Evolutionary conservation across 345 rosid genomes (phyloP).

Genomic region (Syzygium oleosum): DNA sequence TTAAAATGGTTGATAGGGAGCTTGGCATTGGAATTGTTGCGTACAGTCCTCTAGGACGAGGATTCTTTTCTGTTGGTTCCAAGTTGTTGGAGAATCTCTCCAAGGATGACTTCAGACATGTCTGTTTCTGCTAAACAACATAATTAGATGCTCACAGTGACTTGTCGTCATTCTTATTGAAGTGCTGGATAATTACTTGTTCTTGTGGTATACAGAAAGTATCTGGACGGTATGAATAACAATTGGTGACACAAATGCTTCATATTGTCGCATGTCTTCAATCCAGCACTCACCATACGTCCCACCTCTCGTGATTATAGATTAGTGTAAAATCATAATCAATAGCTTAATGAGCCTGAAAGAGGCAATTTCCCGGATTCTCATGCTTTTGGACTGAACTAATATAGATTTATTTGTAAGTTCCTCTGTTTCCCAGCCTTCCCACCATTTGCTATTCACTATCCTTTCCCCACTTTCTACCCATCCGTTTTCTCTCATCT

Average conservation of each 20-base stretch:
- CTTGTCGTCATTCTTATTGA: not conserved
- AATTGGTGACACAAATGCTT: not conserved
- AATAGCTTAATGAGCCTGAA: not conserved
- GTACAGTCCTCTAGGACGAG: conserved; percentile 62
- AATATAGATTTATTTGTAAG: not conserved
- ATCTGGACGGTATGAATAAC: no score
- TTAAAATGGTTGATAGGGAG: conserved; percentile 27
- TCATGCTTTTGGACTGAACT: not conserved
- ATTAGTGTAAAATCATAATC: not conserved
- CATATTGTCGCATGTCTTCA: no score
- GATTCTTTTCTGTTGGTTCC: conserved; percentile 57
- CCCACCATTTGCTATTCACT: not conserved
- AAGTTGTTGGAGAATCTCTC: conserved; percentile 37
- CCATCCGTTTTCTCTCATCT: no score
- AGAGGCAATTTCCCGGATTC: not conserved
- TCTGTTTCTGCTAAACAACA: not conserved
- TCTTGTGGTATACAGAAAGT: not conserved
- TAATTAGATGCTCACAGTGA: not conserved
- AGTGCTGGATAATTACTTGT: not conserved
- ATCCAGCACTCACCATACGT: not conserved
- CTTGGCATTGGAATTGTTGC: conserved; percentile 75
- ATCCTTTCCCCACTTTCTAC: no score
- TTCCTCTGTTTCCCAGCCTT: not conserved
- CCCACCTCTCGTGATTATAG: not conserved
- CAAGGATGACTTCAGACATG: conserved; percentile 47